Conservation (phyloP, 108 stramenopile genomes). For the Seminavis robusta region DNA sequence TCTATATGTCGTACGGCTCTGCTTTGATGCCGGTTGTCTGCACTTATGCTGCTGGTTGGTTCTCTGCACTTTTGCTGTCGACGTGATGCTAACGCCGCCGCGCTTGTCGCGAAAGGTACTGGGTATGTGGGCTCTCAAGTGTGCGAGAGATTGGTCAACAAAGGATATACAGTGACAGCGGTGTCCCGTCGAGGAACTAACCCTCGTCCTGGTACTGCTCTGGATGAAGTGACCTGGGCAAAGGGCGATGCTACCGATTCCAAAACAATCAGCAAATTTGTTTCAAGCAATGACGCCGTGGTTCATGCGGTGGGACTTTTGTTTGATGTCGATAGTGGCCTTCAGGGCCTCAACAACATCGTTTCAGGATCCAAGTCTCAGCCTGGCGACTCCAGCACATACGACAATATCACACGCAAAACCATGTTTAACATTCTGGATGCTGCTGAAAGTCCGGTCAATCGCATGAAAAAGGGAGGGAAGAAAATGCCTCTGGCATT, state of each 20-base stretch:
- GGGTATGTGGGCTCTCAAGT: constrained; percentile 59
- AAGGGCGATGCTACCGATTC: constrained; percentile 47
- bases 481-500: constrained; percentile 39
- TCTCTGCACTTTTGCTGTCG: too few species aligned
- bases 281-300: constrained; percentile 44
- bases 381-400: constrained; percentile 46
- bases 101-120: too few species aligned
- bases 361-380: constrained; percentile 48
- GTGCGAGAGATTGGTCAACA: constrained; percentile 43
- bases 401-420: constrained; percentile 56
- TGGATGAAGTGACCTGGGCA: constrained; percentile 47
- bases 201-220: constrained; percentile 39
- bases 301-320: constrained; percentile 57
- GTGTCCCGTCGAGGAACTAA: constrained; percentile 46
- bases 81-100: too few species aligned
- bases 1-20: too few species aligned
- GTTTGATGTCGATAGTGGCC: constrained; percentile 54
- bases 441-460: constrained; percentile 16
- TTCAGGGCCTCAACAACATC: constrained; percentile 42
- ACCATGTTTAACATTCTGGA: constrained; percentile 51
- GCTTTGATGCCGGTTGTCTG: too few species aligned
- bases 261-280: constrained; percentile 22
- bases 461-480: constrained; percentile 15
- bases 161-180: constrained; percentile 44
- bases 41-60: too few species aligned